phyloP scores from a whole-genome alignment of 108 stramenopile species.

The Nitzschia sp. region DNA sequence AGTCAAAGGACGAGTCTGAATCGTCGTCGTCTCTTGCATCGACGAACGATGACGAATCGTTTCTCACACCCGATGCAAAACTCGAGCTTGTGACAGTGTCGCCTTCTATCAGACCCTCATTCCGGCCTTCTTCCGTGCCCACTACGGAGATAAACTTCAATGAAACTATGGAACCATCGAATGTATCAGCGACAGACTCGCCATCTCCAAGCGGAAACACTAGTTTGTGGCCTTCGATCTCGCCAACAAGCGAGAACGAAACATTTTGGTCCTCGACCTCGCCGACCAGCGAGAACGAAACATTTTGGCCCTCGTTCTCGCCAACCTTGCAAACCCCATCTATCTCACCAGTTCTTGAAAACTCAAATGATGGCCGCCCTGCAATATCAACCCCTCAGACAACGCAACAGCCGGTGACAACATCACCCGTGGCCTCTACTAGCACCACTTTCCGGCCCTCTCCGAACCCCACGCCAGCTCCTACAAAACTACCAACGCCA shows the following conservation, averaged over 20 bases:
- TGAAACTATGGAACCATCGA: background rate
- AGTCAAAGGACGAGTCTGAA: background rate
- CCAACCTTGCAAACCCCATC: background rate
- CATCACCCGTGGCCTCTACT: background rate
- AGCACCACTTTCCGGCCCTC: background rate
- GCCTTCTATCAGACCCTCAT: background rate
- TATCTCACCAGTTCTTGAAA: background rate
- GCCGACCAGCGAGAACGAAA: background rate
- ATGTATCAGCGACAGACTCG: background rate
- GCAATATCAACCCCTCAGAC: too few species aligned
- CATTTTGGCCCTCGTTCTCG: background rate
- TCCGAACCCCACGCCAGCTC: background rate
- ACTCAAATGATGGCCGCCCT: too few species aligned
- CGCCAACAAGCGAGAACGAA: background rate
- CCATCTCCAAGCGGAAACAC: background rate
- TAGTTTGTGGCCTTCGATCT: too few species aligned
- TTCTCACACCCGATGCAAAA: background rate
- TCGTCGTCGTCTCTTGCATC: background rate
- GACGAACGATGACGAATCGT: background rate
- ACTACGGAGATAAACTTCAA: background rate
- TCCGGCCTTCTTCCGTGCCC: background rate
- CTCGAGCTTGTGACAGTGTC: background rate
- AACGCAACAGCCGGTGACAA: too few species aligned
- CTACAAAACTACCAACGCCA: background rate
- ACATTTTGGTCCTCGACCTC: background rate